These are phyloP conservation scores for Podospora fimiseda DNA, from an alignment of 495 filamentous ascomycete genomes.

Conservation along the genomic window DNA sequence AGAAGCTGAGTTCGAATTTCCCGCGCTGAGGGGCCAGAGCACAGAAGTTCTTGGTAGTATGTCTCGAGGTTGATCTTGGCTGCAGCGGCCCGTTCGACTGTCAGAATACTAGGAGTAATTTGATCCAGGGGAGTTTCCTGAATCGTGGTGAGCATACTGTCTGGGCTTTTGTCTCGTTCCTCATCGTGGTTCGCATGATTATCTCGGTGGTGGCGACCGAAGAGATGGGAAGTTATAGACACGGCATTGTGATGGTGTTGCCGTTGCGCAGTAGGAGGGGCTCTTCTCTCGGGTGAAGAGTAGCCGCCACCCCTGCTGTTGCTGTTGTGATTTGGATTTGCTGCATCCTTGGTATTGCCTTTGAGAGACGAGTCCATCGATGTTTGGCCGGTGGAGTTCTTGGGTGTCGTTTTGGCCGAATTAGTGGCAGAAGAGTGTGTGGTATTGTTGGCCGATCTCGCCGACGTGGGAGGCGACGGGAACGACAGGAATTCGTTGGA, in stretches of 20 bases:
- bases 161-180: conserved; percentile 23
- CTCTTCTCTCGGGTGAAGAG: not conserved
- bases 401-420: conserved; percentile 7
- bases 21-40: conserved; percentile 43
- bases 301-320: not conserved
- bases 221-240: not conserved
- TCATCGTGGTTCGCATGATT: not conserved
- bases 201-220: not conserved
- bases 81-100: conserved; percentile 68
- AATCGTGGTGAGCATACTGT: conserved; percentile 34
- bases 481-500: not conserved
- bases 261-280: not conserved
- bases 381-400: conserved; percentile 32
- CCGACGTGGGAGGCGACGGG: not conserved
- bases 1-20: conserved; percentile 60
- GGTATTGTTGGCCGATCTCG: not conserved
- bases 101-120: conserved; percentile 57
- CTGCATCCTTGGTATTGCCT: not conserved
- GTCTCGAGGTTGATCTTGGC: conserved; percentile 86
- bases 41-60: conserved; percentile 62
- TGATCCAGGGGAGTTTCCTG: conserved; percentile 34
- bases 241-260: not conserved
- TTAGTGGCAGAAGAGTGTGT: conserved; percentile 9
- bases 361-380: conserved; percentile 36
- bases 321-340: too few species aligned